These are phyloP conservation scores for Chaetoceros muelleri DNA, from an alignment of 108 stramenopile genomes.

Conservation along the genomic window DNA sequence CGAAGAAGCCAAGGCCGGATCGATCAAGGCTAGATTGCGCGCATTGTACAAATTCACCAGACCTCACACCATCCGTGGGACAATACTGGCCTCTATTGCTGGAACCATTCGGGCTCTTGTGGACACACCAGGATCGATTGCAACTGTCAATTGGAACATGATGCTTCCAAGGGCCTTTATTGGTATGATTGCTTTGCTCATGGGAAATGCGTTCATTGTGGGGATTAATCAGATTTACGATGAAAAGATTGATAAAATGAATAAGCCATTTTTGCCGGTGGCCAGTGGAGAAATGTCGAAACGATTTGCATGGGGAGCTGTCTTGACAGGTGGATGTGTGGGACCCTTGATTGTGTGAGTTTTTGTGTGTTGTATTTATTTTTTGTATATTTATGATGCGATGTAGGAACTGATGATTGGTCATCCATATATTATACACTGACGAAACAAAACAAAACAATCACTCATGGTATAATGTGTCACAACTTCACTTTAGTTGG, in stretches of 20 bases:
- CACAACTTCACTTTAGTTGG: slow-evolving; percentile 11
- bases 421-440: background rate
- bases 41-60: slow-evolving; percentile 94
- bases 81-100: slow-evolving; percentile 86
- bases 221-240: slow-evolving; percentile 97
- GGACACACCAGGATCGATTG: slow-evolving; percentile 72
- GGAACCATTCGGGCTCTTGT: slow-evolving; percentile 83
- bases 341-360: slow-evolving; percentile 72
- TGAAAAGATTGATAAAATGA: slow-evolving; percentile 89
- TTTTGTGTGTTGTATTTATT: too few species aligned
- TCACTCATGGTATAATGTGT: too few species aligned
- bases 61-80: slow-evolving; percentile 95
- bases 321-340: slow-evolving; percentile 40
- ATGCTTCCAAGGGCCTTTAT: slow-evolving; percentile 77
- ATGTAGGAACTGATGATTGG: background rate
- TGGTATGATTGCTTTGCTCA: slow-evolving; percentile 82
- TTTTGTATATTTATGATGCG: too few species aligned
- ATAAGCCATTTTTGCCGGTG: slow-evolving; percentile 94
- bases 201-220: slow-evolving; percentile 95
- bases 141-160: slow-evolving; percentile 43
- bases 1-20: slow-evolving; percentile 44
- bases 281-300: slow-evolving; percentile 90
- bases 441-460: background rate
- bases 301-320: slow-evolving; percentile 70
- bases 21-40: slow-evolving; percentile 53